A percentile compares a stretch with the other conserved stretches of the same genome.
Conservation (phyloP, 148 eudicot genomes). For the Cornus controversa region DNA sequence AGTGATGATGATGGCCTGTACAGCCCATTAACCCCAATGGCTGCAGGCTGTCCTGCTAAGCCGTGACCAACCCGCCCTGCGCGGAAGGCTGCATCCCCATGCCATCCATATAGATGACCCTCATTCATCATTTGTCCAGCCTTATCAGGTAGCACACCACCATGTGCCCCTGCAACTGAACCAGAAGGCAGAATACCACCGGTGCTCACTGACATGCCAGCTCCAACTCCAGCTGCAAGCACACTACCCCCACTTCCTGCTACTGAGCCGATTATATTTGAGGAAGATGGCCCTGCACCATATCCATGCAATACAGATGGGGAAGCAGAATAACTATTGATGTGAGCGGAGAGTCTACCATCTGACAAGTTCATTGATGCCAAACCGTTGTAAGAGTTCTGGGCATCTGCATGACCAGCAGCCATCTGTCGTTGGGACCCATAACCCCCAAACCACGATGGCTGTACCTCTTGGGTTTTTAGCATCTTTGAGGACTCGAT, state of each 20-base stretch:
- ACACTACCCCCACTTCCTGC: conserved; percentile 6
- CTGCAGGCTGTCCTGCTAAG: conserved; percentile 21
- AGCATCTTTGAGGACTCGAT: conserved; percentile 24
- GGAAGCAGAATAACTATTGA: conserved; percentile 17
- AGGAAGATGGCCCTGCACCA: conserved; percentile 22
- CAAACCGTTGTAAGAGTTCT: not conserved
- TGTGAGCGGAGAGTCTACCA: conserved; percentile 21
- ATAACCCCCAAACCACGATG: conserved; percentile 21
- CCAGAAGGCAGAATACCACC: conserved; percentile 11
- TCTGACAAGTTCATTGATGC: conserved; percentile 11
- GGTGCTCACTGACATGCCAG: not conserved
- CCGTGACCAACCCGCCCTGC: conserved; percentile 15
- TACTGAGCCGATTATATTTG: not conserved
- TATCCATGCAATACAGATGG: conserved; percentile 18
- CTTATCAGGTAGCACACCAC: conserved; percentile 14
- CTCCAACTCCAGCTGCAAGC: not conserved
- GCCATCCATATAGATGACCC: conserved; percentile 23
- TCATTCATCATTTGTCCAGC: conserved; percentile 9
- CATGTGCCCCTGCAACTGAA: conserved; percentile 14
- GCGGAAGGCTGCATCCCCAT: conserved; percentile 17
- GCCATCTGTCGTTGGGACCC: conserved; percentile 17
- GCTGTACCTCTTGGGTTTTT: conserved; percentile 32
- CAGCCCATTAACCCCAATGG: conserved; percentile 16
- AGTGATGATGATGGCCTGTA: conserved; percentile 15
- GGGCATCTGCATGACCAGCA: conserved; percentile 13